Conservation (phyloP, 768 basidiomycete species). For the Dioszegia hungarica region DNA sequence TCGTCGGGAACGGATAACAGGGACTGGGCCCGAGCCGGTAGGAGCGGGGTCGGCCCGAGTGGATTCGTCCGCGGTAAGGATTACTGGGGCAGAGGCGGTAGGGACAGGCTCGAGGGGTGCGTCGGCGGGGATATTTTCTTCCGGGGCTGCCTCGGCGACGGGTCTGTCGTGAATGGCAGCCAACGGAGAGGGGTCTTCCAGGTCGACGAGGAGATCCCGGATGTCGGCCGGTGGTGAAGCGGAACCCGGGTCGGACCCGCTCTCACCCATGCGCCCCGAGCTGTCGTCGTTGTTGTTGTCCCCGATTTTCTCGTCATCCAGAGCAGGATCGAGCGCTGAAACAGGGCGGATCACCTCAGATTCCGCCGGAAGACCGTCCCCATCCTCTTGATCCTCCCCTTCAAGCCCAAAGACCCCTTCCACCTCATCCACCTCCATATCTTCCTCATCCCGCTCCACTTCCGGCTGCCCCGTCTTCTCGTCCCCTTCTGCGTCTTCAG, state of each 20-base stretch:
- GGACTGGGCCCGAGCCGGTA: too few relatives aligned
- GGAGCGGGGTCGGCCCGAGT: not conserved
- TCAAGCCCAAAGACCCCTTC: not conserved
- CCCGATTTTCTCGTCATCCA: too few relatives aligned
- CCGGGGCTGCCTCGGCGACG: too few relatives aligned
- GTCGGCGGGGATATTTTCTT: too few relatives aligned
- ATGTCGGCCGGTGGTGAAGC: not conserved
- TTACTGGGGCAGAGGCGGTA: not conserved
- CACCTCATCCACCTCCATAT: slow-evolving; percentile 1
- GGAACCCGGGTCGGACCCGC: not conserved
- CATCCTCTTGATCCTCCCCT: slow-evolving; percentile 2
- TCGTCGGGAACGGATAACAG: slow-evolving; percentile 20
- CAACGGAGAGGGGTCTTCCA: not conserved
- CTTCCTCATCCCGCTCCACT: not conserved
- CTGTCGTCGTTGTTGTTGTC: too few relatives aligned
- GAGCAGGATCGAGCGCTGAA: too few relatives aligned
- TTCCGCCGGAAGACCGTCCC: too few relatives aligned
- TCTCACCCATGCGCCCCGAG: not conserved
- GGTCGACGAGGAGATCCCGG: not conserved
- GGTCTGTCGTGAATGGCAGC: too few relatives aligned
- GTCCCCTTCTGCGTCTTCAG: not conserved
- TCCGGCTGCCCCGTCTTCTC: too few relatives aligned
- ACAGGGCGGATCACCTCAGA: too few relatives aligned
- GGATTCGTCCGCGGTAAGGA: not conserved
- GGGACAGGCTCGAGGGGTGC: too few relatives aligned